Base-by-base conservation (phyloP, 2,329 filamentous ascomycete genomes). In the Colletotrichum higginsianum region DNA sequence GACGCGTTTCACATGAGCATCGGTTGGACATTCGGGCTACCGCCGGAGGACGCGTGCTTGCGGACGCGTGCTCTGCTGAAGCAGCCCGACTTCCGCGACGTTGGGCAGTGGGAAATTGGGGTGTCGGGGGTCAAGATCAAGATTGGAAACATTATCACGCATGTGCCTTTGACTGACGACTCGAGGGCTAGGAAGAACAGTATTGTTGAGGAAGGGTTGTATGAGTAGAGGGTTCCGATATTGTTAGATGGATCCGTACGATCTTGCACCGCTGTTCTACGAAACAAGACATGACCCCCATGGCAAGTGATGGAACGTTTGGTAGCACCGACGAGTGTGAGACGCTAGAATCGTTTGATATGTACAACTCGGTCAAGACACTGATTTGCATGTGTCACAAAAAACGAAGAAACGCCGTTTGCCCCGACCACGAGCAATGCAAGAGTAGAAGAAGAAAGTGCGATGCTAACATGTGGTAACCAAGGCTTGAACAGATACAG, bases 1-100 rank as follows among this genome's bases (percentile, higher is more conserved):
- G 80, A 86, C 60, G 89, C 88, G 26, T 98, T 98, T 78, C 96
- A 99, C 81, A 84, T 98, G 71, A 98, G 95, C 56, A 90, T 99
- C 67, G 96, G 92, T 0, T 98, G 96, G 96, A 92, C 89, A 1
- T 86, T 96, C 73, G 81, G 85, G 12, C 79, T 84, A 52, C 91
- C 90, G 0, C 84, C 80, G 7, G 70, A 82, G 3, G 84, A 87
- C 44, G 77, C 87, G 16, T 76, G 78, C 18, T 73, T 79, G 61
- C 77, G 77, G 35, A 87, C 85, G 0, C 76, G 79, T 3, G 70
- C 74, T 4, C 73, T 80, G 4, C 83, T 81, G 55, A 72, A 58
- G 4, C 61, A 53, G 6, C 64, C 73, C 7, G 64, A 70, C 12
- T 75, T 76, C 56, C 65, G 78, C 15, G 77, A 73, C 3, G 76